phyloP scores from a whole-genome alignment of 2,329 filamentous ascomycete species.

The Pseudogymnoascus sp. region DNA sequence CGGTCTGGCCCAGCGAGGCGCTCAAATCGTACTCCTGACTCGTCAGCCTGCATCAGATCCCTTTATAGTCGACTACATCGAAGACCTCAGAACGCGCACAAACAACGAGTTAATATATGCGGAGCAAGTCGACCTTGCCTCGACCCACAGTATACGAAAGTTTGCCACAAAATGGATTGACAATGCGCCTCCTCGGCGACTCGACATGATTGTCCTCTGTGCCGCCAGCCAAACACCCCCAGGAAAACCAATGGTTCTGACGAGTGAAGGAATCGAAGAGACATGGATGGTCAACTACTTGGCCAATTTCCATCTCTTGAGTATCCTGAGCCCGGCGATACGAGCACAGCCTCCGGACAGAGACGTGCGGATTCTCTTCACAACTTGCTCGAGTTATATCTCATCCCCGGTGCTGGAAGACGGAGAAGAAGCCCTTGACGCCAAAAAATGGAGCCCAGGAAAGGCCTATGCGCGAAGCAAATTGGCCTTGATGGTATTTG shows the following conservation, averaged over 20 bases:
- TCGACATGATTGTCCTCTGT: constrained; percentile 88
- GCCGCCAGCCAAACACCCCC: constrained; percentile 68
- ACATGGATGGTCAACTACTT: constrained; percentile 95
- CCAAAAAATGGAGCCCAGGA: constrained; percentile 45
- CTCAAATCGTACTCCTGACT: constrained; percentile 84
- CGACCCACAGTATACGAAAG: constrained; percentile 78
- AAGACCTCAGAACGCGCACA: constrained; percentile 70
- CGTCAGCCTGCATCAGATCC: constrained; percentile 72
- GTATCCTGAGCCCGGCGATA: constrained; percentile 82
- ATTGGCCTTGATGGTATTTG: constrained; percentile 83
- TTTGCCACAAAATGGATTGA: constrained; percentile 99
- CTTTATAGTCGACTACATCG: constrained; percentile 86
- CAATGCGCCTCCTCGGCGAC: constrained; percentile 75
- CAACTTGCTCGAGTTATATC: constrained; percentile 84
- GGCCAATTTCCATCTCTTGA: constrained; percentile 88
- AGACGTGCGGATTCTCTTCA: constrained; percentile 80
- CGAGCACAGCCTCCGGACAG: constrained; percentile 87
- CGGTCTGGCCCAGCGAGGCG: constrained; percentile 70
- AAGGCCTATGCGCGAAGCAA: constrained; percentile 57
- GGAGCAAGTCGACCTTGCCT: constrained; percentile 84
- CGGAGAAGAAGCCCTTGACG: constrained; percentile 31
- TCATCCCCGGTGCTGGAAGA: constrained; percentile 58
- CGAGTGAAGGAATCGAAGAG: constrained; percentile 72
- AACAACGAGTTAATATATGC: constrained; percentile 86
- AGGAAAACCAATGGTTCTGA: constrained; percentile 50